phyloP scores from a whole-genome alignment of 176 grass and related monocot species.

The Zea mays region DNA sequence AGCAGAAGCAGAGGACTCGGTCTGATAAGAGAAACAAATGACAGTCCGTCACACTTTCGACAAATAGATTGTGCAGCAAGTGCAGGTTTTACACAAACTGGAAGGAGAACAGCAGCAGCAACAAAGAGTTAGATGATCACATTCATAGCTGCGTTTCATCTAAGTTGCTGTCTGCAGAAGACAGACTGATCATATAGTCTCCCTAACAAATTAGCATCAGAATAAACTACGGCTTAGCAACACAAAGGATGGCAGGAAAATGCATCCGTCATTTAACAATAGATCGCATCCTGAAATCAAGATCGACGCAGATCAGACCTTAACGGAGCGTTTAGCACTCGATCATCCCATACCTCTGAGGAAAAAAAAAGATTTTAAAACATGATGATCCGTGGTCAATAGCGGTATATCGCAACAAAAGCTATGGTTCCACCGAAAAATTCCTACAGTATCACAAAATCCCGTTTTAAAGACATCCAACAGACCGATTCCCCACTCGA shows the following conservation, averaged over 20 bases:
- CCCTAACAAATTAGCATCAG: not conserved
- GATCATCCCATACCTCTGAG: conserved; percentile 1
- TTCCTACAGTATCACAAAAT: conserved; percentile 5
- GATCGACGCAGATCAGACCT: not conserved
- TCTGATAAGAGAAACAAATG: conserved; percentile 21
- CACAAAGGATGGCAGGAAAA: not conserved
- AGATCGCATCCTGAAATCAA: not conserved
- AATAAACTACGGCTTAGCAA: not conserved
- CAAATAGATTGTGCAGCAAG: not conserved
- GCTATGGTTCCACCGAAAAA: not conserved
- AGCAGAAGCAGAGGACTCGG: conserved; percentile 18
- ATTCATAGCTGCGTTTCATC: not conserved
- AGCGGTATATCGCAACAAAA: not conserved
- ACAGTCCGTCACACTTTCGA: not conserved
- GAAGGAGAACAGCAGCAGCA: not conserved
- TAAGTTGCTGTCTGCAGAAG: not conserved
- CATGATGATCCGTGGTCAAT: conserved; percentile 13
- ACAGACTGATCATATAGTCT: not conserved
- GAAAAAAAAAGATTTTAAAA: not conserved
- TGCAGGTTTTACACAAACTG: not conserved
- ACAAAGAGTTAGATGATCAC: not conserved
- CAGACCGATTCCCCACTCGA: not conserved
- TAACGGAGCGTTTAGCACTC: not conserved
- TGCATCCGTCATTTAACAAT: not conserved
- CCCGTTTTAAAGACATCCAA: not conserved